Conservation (phyloP, 805 yeast species). For the Sugiyamaella mastotermitis region DNA sequence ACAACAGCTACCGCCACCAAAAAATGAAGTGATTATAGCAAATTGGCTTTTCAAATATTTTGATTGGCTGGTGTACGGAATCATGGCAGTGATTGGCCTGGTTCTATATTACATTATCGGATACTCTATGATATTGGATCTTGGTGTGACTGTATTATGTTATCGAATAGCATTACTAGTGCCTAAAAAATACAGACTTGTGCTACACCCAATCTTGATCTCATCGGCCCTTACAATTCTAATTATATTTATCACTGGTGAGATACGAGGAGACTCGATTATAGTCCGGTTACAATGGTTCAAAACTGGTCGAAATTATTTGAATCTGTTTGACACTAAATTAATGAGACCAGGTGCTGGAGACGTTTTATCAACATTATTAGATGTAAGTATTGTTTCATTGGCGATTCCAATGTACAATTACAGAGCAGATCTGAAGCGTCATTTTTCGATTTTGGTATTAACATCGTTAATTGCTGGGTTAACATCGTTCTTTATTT, state of each 20-base stretch:
- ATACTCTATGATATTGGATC: slow-evolving; percentile 56
- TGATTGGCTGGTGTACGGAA: slow-evolving; percentile 48
- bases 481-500: slow-evolving; percentile 54
- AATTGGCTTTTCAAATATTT: slow-evolving; percentile 39
- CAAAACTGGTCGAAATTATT: slow-evolving; percentile 64
- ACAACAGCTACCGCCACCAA: slow-evolving; percentile 15
- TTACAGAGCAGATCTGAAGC: slow-evolving; percentile 55
- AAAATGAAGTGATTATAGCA: slow-evolving; percentile 28
- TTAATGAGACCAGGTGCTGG: slow-evolving; percentile 72
- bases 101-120: slow-evolving; percentile 56
- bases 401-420: slow-evolving; percentile 73
- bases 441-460: slow-evolving; percentile 51
- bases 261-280: slow-evolving; percentile 37
- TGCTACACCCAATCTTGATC: slow-evolving; percentile 65
- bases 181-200: slow-evolving; percentile 44
- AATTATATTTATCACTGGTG: slow-evolving; percentile 52
- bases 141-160: slow-evolving; percentile 52
- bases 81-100: slow-evolving; percentile 47
- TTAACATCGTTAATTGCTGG: slow-evolving; percentile 55
- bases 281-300: slow-evolving; percentile 51
- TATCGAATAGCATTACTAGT: slow-evolving; percentile 44
- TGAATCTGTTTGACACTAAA: slow-evolving; percentile 40
- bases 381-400: slow-evolving; percentile 75
- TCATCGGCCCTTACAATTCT: slow-evolving; percentile 61
- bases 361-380: slow-evolving; percentile 59